Base-by-base conservation (phyloP, 495 filamentous ascomycete genomes). In the Neurospora sp. region DNA sequence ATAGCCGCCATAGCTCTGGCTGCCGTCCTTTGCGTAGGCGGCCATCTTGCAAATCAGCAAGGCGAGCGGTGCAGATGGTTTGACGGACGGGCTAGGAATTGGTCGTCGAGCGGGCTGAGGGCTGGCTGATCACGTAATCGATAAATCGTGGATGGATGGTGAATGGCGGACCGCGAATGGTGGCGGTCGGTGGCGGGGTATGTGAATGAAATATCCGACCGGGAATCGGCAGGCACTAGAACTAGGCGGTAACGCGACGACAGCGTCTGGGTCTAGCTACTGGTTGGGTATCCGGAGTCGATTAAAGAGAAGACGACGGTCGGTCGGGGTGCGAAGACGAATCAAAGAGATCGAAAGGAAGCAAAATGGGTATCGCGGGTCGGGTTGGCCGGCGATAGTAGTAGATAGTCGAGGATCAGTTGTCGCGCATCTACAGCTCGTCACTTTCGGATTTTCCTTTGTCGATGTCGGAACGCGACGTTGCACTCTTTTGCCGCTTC, bases 1-100 rank as follows among this genome's bases (percentile, higher is more conserved):
- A 40, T 79, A 78, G 75, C 74, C 72, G 71, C 72, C 76, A 69
- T 77, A 78, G 72, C 38, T 40, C 39, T 75, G 74, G 74, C 71
- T 71, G 72, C 41, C 69, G 27, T 35, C 37, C 46, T 72, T 72
- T 49, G 73, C 74, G 74, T 80, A 80, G 72, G 76, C 74, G 41
- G 78, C 77, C 79, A 81, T 81, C 9, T 40, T 72, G 75, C 35
- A 27, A 20, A 42, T 41, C 16, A 14, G 31, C 20, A 23, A 8
- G 42, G 72, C 37, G 69, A 39, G 54, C 54, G 54, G 70, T 14
- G 49, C 49, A 73, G 27, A 20, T 44, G 12, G 20, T 35, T 62
- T 54, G 35, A 27, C n/a, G 23, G 70, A 18, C 69, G 73, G 10
- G 35, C 6, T 37, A n/a, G 4, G 23, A 42, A 37, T 37, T 27